These are phyloP conservation scores for Ganoderma meredithae DNA, from an alignment of 1,284 basidiomycete species.

Conservation along the genomic window DNA sequence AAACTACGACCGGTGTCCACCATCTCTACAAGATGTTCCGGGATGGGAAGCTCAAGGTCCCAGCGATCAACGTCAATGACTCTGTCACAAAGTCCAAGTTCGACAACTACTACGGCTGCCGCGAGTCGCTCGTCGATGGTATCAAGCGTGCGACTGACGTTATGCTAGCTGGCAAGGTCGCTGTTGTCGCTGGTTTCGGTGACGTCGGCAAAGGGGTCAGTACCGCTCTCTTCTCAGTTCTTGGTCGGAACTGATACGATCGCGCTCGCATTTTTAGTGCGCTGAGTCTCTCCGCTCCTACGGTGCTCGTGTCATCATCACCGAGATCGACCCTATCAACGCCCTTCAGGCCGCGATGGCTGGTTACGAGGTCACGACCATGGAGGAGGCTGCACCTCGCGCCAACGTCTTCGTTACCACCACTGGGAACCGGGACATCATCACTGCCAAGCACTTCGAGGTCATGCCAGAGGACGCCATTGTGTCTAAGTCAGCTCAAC, in stretches of 20 bases:
- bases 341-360: constrained; percentile 99
- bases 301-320: constrained; percentile 95
- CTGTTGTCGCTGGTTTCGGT: constrained; percentile 98
- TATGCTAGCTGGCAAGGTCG: constrained; percentile 99
- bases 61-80: constrained; percentile 99
- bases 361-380: constrained; percentile 97
- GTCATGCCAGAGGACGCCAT: constrained; percentile 99
- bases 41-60: constrained; percentile 95
- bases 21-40: constrained; percentile 98
- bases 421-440: constrained; percentile 99
- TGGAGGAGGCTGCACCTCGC: constrained; percentile 94
- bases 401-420: constrained; percentile 98
- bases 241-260: background rate
- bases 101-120: constrained; percentile 96
- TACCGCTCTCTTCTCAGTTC: constrained; percentile 32
- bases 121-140: constrained; percentile 99
- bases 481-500: constrained; percentile 87
- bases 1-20: constrained; percentile 99
- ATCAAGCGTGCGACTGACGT: constrained; percentile 99
- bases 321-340: constrained; percentile 99
- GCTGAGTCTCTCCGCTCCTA: constrained; percentile 97
- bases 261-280: constrained; percentile 63
- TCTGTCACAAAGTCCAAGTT: constrained; percentile 99
- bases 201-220: constrained; percentile 98
- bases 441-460: constrained; percentile 91